Evolutionary conservation across 1,284 basidiomycete species (phyloP).

Genomic region (Sporisorium graminicola): DNA sequence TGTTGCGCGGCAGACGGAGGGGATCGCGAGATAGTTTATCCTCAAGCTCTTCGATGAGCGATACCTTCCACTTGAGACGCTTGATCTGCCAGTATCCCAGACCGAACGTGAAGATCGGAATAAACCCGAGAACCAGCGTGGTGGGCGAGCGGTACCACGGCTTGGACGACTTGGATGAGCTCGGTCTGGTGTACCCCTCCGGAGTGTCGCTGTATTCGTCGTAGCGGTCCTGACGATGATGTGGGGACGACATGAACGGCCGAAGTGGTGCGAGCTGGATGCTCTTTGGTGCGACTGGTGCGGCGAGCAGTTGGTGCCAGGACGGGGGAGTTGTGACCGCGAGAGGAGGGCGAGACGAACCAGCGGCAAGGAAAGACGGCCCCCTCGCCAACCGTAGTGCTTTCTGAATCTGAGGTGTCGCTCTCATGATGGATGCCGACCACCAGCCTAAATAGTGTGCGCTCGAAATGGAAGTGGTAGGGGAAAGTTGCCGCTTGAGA

Average conservation of each 20-base stretch:
- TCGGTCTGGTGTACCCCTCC: constrained; percentile 29
- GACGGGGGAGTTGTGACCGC: neutral
- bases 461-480: neutral
- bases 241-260: constrained; percentile 8
- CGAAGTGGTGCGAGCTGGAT: neutral
- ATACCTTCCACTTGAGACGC: constrained; percentile 93
- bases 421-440: constrained; percentile 10
- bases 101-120: constrained; percentile 90
- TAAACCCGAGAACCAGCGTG: constrained; percentile 79
- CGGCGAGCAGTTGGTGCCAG: neutral
- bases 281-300: neutral
- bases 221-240: neutral
- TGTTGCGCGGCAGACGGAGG: constrained; percentile 81
- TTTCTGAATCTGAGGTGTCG: constrained; percentile 17
- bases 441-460: neutral
- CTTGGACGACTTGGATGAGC: constrained; percentile 11
- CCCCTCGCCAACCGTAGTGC: constrained; percentile 1
- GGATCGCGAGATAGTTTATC: constrained; percentile 87
- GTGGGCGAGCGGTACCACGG: constrained; percentile 65
- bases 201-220: constrained; percentile 33
- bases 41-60: constrained; percentile 92
- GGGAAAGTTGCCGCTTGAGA: neutral
- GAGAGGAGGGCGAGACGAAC: constrained; percentile 9
- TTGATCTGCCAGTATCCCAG: constrained; percentile 93
- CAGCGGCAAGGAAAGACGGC: neutral